Percentiles rank a stretch among this genome's conserved stretches.
These are phyloP conservation scores for Lobosporangium transversale DNA, from an alignment of 192 early-diverging fungal genomes.

Conservation along the genomic window DNA sequence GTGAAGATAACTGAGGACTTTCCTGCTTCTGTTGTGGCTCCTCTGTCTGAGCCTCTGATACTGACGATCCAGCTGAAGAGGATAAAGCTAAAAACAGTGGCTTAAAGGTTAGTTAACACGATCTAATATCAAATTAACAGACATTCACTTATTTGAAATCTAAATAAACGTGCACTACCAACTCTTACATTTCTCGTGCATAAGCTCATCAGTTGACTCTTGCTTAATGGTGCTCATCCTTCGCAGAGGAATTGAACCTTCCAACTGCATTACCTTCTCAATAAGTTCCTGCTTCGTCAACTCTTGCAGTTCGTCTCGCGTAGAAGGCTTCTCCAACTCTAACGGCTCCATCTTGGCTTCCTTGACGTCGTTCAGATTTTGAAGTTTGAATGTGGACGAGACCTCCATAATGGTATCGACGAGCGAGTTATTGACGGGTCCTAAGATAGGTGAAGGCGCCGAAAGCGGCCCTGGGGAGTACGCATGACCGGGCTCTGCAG, in stretches of 20 bases:
- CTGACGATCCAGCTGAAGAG: background rate
- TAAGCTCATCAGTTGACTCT: constrained; percentile 11
- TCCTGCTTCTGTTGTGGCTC: constrained; percentile 12
- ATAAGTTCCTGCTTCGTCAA: constrained; percentile 51
- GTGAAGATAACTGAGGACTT: constrained; percentile 2
- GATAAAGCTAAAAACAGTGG: too few species aligned
- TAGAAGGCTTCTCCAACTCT: constrained; percentile 42
- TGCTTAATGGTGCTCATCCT: constrained; percentile 33
- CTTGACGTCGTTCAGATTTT: constrained; percentile 37
- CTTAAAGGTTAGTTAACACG: too few species aligned
- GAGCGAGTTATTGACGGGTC: constrained; percentile 14
- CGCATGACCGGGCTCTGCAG: constrained; percentile 12
- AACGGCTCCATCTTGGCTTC: constrained; percentile 20
- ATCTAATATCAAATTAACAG: too few species aligned
- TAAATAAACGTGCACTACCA: background rate
- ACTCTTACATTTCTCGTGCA: constrained; percentile 15
- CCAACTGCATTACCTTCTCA: constrained; percentile 55
- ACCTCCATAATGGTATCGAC: constrained; percentile 32
- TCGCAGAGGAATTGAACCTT: constrained; percentile 26
- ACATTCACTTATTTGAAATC: too few species aligned
- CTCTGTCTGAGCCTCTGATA: constrained; percentile 7
- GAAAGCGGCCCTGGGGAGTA: constrained; percentile 44
- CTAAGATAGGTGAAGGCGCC: constrained; percentile 29
- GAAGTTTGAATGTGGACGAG: constrained; percentile 32
- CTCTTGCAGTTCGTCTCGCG: constrained; percentile 22